phyloP scores from a whole-genome alignment of 192 early-diverging fungal genomes.

The Coemansia brasiliensis region DNA sequence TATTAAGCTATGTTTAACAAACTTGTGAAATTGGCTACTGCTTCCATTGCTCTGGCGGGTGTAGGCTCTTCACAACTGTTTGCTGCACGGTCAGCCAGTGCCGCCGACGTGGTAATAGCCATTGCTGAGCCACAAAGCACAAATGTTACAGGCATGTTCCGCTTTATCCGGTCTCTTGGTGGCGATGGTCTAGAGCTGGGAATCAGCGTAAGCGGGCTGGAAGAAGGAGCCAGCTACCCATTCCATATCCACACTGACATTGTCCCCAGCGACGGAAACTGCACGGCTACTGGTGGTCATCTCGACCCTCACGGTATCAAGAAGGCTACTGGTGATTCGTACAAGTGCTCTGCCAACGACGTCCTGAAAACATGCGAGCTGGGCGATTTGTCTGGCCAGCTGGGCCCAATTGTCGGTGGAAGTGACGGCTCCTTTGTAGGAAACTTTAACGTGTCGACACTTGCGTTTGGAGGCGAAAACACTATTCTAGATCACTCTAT shows the following conservation, averaged over 20 bases:
- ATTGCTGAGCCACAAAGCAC: conserved; percentile 19
- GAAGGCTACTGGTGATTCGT: conserved; percentile 11
- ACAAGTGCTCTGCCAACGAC: conserved; percentile 37
- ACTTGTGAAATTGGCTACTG: conserved; percentile 14
- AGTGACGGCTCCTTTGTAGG: conserved; percentile 19
- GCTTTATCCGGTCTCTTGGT: conserved; percentile 14
- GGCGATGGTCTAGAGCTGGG: conserved; percentile 26
- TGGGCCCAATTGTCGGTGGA: conserved; percentile 53
- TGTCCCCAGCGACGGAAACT: conserved; percentile 48
- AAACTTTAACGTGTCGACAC: conserved; percentile 36
- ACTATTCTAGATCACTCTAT: conserved; percentile 58
- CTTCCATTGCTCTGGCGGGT: conserved; percentile 12
- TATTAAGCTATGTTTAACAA: neutral
- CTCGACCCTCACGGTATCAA: conserved; percentile 36
- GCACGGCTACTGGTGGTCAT: conserved; percentile 53
- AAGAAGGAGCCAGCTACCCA: conserved; percentile 23
- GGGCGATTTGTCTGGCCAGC: conserved; percentile 60
- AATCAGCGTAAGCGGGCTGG: conserved; percentile 35
- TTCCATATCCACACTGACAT: conserved; percentile 51
- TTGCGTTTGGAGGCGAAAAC: conserved; percentile 48
- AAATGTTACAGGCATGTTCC: conserved; percentile 16
- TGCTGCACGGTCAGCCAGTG: neutral
- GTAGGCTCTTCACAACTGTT: neutral
- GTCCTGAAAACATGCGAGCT: conserved; percentile 52
- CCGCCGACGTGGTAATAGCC: conserved; percentile 3